Base-by-base conservation (phyloP, 106 monocot species). In the Allium cepa region DNA sequence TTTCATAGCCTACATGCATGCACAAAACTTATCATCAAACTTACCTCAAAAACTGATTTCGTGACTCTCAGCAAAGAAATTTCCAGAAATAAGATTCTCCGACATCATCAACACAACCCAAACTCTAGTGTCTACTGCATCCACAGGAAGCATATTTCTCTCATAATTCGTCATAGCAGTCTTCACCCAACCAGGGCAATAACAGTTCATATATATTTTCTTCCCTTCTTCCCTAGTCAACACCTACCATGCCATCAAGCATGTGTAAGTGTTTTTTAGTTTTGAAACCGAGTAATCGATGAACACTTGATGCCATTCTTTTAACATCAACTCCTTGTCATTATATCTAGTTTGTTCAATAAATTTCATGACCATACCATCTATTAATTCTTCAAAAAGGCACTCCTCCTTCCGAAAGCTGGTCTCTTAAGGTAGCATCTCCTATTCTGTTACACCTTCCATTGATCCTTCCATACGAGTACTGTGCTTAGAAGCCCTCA, bases 171-270 rank as follows among this genome's bases (percentile, higher is more conserved):
- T 99, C 99, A 99, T 93, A 58, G 80, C 78, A 53, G 99, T 99
- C 80, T 79, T 99, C 47, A 90, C 93, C 93, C 92, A 99, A 7
- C 99, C 99, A 2, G 92, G 99, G 71, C 99, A 99, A 57, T 81
- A 93, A 66, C 85, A 93, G 67, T 92, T 99, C 46, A 93, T 69
- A 71, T 75, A 73, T 14, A 99, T 81, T 65, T 75, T 92, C n/a
- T 75, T 71, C 11, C 82, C 80, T 49, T 84, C 78, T 2, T 86
- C 75, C 63, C 89, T 82, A 58, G 69, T 66, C 0, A 73, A 78
- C 14, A 90, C 71, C 52, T n/a, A 48, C 61, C 64, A 77, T 14
- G 90, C 80, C 74, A 83, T 78, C 28, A 99, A 73, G 18, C 87
- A 65, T 15, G 97, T 92, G 75, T 83, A 93, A n/a, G 78, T 63